Conservation (phyloP, 2,329 filamentous ascomycete genomes). For the Cryphonectria nitschkei region DNA sequence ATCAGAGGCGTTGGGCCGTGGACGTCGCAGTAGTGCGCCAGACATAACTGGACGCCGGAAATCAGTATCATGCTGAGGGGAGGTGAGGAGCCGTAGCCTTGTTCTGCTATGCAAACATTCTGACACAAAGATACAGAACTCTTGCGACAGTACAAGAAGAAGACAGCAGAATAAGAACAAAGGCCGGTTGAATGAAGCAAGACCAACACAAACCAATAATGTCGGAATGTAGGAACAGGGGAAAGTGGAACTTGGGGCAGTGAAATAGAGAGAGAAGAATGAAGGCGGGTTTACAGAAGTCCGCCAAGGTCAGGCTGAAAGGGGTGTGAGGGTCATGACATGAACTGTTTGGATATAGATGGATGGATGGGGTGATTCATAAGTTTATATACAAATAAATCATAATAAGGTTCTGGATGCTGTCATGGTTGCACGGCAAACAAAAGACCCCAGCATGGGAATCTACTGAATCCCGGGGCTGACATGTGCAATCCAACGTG, state of each 20-base stretch:
- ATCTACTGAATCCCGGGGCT: conserved; percentile 4
- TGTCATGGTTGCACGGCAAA: conserved; percentile 17
- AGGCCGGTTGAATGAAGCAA: not conserved
- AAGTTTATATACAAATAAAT: conserved; percentile 9
- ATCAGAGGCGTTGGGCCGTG: conserved; percentile 72
- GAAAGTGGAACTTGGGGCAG: not conserved
- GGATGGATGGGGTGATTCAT: not conserved
- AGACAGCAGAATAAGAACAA: not conserved
- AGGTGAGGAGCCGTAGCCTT: not conserved
- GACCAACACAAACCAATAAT: not conserved
- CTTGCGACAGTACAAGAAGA: not conserved
- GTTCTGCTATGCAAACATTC: conserved; percentile 15
- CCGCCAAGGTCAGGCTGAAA: conserved; percentile 12
- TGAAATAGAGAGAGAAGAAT: not conserved
- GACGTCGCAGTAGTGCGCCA: conserved; percentile 72
- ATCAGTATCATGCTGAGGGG: conserved; percentile 42
- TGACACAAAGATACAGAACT: not conserved
- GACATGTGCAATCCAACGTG: not conserved
- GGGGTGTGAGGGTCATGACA: conserved; percentile 5
- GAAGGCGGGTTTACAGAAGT: conserved; percentile 1
- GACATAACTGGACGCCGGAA: conserved; percentile 60
- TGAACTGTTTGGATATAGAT: not conserved
- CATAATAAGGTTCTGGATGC: conserved; percentile 19
- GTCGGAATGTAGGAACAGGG: not conserved
- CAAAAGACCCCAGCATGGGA: conserved; percentile 1